These are phyloP conservation scores for Isoetes taiwanensis DNA, from an alignment of 75 land plant species.

Conservation along the genomic window DNA sequence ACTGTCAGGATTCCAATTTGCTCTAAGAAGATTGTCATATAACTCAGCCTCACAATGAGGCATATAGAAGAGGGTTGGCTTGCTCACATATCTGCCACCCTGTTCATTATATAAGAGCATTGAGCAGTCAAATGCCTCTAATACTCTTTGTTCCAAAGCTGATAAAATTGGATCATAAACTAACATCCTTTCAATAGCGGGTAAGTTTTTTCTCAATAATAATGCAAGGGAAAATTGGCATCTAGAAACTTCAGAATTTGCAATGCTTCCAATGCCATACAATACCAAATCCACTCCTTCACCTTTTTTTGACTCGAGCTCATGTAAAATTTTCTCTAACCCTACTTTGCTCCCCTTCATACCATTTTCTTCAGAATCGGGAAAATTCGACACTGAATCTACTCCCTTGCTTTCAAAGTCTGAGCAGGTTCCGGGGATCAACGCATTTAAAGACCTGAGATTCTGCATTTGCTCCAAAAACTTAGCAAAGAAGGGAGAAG, in stretches of 20 bases:
- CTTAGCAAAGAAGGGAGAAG: conserved; percentile 32
- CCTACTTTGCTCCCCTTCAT: background rate
- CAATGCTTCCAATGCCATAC: conserved; percentile 81
- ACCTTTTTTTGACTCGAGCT: background rate
- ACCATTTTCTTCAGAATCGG: no score
- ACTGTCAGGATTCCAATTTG: conserved; percentile 39
- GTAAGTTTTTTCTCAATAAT: conserved; percentile 41
- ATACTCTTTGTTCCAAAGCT: conserved; percentile 34
- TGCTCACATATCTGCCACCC: conserved; percentile 29
- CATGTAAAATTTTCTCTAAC: background rate
- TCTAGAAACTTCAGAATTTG: conserved; percentile 40
- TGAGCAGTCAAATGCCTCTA: conserved; percentile 38
- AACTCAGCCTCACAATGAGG: conserved; percentile 74
- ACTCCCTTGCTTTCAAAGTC: conserved; percentile 9
- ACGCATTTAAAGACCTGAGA: conserved; percentile 1
- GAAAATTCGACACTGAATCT: background rate
- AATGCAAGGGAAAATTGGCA: conserved; percentile 61
- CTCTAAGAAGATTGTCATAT: conserved; percentile 52
- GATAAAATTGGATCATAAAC: conserved; percentile 87
- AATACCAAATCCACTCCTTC: conserved; percentile 40
- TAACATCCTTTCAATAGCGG: conserved; percentile 32
- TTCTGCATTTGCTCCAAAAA: conserved; percentile 32
- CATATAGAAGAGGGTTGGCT: conserved; percentile 82
- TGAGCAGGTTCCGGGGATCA: background rate
- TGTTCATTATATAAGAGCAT: conserved; percentile 40